A percentile compares a stretch with the other conserved stretches of the same genome.
phyloP scores from a whole-genome alignment of 768 basidiomycete species.

The Tylopilus balloui region DNA sequence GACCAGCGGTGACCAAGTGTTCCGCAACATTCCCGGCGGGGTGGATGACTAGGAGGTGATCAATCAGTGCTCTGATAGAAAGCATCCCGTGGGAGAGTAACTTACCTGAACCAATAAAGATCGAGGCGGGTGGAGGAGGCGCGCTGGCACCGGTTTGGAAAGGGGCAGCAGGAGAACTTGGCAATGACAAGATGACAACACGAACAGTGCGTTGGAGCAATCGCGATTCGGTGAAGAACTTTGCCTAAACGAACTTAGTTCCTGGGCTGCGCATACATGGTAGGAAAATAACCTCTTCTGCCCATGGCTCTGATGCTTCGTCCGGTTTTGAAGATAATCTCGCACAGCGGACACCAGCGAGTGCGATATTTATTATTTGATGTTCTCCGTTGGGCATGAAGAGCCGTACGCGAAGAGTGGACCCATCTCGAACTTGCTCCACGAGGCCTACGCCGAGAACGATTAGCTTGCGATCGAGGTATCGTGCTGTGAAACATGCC shows the following conservation, averaged over 20 bases:
- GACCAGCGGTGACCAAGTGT: constrained; percentile 74
- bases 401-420: constrained; percentile 82
- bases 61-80: background rate
- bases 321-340: constrained; percentile 67
- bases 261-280: background rate
- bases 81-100: constrained; percentile 3
- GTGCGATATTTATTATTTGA: constrained; percentile 81
- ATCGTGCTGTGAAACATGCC: constrained; percentile 40
- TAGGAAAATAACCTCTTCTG: constrained; percentile 69
- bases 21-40: constrained; percentile 95
- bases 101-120: constrained; percentile 85
- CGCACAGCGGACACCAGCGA: constrained; percentile 78
- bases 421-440: constrained; percentile 91
- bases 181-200: constrained; percentile 75
- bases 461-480: constrained; percentile 5
- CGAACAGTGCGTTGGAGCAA: constrained; percentile 76
- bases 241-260: constrained; percentile 53
- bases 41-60: constrained; percentile 57
- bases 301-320: constrained; percentile 77
- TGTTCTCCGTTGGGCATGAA: constrained; percentile 86
- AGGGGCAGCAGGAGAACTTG: constrained; percentile 72
- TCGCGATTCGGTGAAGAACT: constrained; percentile 88
- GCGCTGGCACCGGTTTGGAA: constrained; percentile 60
- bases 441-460: constrained; percentile 61
- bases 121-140: constrained; percentile 64